These are phyloP conservation scores for Saccharomycopsis microspora DNA, from an alignment of 805 yeast genomes.

Conservation along the genomic window DNA sequence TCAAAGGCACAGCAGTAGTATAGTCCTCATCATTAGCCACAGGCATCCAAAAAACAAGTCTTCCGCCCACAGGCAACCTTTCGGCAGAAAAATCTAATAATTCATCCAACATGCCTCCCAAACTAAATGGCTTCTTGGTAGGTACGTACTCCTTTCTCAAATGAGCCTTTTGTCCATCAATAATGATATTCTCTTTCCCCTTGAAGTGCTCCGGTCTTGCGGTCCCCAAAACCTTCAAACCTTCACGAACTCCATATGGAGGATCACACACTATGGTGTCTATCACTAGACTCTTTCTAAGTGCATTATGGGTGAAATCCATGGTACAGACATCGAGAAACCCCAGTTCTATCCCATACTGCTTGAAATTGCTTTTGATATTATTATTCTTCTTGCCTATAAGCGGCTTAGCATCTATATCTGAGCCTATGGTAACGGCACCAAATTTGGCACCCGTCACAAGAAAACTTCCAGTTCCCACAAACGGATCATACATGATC, in stretches of 20 bases:
- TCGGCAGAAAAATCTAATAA: conserved; percentile 60
- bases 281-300: conserved; percentile 47
- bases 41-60: conserved; percentile 97
- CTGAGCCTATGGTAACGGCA: conserved; percentile 74
- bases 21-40: conserved; percentile 80
- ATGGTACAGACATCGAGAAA: conserved; percentile 74
- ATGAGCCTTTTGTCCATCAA: conserved; percentile 71
- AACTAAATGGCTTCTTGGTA: conserved; percentile 82
- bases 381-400: conserved; percentile 38
- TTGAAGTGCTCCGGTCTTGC: conserved; percentile 47
- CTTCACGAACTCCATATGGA: conserved; percentile 95
- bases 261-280: conserved; percentile 93
- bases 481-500: conserved; percentile 85
- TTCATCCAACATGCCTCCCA: conserved; percentile 70
- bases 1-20: conserved; percentile 63
- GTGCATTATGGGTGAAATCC: conserved; percentile 90
- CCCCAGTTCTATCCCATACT: conserved; percentile 46
- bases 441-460: conserved; percentile 83
- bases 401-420: conserved; percentile 73
- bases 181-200: conserved; percentile 64
- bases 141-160: conserved; percentile 76
- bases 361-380: conserved; percentile 57
- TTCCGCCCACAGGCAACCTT: conserved; percentile 61
- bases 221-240: conserved; percentile 82
- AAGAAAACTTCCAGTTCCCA: conserved; percentile 91